These are phyloP conservation scores for Pseudocercospora vitis DNA, from an alignment of 2,329 filamentous ascomycete species.

Conservation along the genomic window DNA sequence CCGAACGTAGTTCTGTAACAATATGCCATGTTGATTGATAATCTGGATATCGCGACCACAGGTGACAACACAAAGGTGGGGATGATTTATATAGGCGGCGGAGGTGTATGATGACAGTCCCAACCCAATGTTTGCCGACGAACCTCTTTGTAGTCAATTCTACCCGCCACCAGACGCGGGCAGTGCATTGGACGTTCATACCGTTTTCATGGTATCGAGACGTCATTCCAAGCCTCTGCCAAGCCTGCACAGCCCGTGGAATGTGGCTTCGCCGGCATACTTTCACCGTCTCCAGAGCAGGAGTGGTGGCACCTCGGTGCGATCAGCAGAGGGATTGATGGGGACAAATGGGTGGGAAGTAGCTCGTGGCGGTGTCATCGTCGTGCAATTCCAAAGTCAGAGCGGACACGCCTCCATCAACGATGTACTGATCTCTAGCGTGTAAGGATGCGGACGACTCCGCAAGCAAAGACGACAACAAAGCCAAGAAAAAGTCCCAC, in stretches of 20 bases:
- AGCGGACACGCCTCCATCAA: too few species aligned
- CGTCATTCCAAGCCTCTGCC: slow-evolving; percentile 8
- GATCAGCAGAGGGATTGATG: too few species aligned
- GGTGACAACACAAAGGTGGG: not conserved
- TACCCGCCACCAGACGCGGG: not conserved
- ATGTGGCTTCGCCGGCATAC: slow-evolving; percentile 10
- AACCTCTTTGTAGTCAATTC: slow-evolving; percentile 5
- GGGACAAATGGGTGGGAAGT: too few species aligned
- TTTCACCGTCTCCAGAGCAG: slow-evolving; percentile 16
- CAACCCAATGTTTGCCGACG: not conserved
- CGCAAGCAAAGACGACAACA: too few species aligned
- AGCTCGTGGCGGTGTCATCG: too few species aligned
- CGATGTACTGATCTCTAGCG: too few species aligned
- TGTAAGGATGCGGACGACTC: too few species aligned
- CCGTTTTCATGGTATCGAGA: not conserved
- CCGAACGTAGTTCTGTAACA: slow-evolving; percentile 14
- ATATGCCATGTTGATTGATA: slow-evolving; percentile 12
- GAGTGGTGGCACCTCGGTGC: too few species aligned
- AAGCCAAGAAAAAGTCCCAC: too few species aligned
- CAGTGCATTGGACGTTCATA: not conserved
- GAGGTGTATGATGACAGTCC: not conserved
- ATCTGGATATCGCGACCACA: not conserved
- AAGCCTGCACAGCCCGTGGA: not conserved
- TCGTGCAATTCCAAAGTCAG: too few species aligned
- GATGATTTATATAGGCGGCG: not conserved